Percentiles rank a stretch among this genome's conserved stretches.
phyloP scores from a whole-genome alignment of 306 rosid species.

The Quercus ilex region DNA sequence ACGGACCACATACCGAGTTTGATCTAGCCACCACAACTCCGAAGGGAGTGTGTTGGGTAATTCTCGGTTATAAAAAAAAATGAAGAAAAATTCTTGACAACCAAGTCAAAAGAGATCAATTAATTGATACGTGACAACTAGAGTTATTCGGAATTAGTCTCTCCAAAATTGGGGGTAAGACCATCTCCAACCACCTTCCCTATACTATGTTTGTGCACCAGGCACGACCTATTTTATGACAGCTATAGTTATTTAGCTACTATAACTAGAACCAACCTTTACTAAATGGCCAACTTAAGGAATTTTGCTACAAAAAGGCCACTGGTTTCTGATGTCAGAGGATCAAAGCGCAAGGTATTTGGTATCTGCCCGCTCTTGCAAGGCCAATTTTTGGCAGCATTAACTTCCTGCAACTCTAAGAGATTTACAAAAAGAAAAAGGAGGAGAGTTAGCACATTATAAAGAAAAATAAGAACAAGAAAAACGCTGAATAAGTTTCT shows the following conservation, averaged over 20 bases:
- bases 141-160: no score
- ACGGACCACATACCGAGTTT: no score
- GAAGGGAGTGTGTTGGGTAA: no score
- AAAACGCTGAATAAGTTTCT: background rate
- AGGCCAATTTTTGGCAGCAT: slow-evolving; percentile 74
- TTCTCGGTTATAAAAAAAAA: no score
- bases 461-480: slow-evolving; percentile 4
- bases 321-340: slow-evolving; percentile 71
- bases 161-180: no score
- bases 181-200: no score
- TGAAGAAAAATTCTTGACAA: background rate
- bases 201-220: no score
- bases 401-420: slow-evolving; percentile 62
- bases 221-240: background rate
- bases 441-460: background rate
- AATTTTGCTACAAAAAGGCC: slow-evolving; percentile 79
- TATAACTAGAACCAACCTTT: background rate
- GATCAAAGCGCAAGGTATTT: slow-evolving; percentile 73
- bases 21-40: no score
- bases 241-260: background rate
- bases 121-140: background rate
- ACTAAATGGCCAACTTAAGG: slow-evolving; percentile 41
- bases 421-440: background rate
- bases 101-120: background rate
- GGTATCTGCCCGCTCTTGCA: slow-evolving; percentile 57